phyloP scores from a whole-genome alignment of 139 green algal species.

The Chlorella sp. region DNA sequence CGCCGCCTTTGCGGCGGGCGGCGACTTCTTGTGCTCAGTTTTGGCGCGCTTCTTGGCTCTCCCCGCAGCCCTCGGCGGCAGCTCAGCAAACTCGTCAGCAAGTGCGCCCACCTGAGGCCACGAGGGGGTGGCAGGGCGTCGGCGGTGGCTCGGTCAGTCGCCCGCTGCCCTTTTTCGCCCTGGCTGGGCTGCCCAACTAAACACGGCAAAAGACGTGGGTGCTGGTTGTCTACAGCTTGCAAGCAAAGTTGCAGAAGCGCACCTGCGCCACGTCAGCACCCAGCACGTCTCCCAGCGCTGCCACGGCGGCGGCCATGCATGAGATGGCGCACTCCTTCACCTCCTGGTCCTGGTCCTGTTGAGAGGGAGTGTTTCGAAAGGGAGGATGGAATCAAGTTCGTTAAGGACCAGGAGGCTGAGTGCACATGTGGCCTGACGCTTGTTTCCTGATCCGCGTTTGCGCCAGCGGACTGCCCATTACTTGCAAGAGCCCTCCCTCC shows the following conservation, averaged over 20 bases:
- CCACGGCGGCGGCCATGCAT: constrained; percentile 69
- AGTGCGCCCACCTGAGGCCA: constrained; percentile 37
- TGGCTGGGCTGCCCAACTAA: neutral
- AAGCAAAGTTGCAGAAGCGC: neutral
- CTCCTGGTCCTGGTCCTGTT: constrained; percentile 90
- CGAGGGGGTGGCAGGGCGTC: neutral
- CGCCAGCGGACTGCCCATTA: neutral
- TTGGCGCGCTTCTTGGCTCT: constrained; percentile 26
- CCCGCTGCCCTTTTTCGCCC: neutral
- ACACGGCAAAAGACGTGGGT: neutral
- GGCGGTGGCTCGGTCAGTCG: constrained; percentile 2
- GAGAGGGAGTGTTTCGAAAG: too few species aligned
- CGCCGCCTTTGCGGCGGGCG: neutral
- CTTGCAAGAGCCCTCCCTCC: neutral
- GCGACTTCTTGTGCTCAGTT: neutral
- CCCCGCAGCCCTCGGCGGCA: constrained; percentile 23
- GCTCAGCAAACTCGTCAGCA: constrained; percentile 50
- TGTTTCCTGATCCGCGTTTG: too few species aligned
- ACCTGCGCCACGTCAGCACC: constrained; percentile 57
- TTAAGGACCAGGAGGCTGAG: too few species aligned
- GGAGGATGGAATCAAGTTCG: too few species aligned
- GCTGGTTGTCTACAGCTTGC: too few species aligned
- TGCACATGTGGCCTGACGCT: too few species aligned
- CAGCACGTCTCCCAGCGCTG: constrained; percentile 76
- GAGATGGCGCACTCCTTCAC: constrained; percentile 93